phyloP scores from a whole-genome alignment of 2,329 filamentous ascomycete genomes.

The Aulographum hederae region DNA sequence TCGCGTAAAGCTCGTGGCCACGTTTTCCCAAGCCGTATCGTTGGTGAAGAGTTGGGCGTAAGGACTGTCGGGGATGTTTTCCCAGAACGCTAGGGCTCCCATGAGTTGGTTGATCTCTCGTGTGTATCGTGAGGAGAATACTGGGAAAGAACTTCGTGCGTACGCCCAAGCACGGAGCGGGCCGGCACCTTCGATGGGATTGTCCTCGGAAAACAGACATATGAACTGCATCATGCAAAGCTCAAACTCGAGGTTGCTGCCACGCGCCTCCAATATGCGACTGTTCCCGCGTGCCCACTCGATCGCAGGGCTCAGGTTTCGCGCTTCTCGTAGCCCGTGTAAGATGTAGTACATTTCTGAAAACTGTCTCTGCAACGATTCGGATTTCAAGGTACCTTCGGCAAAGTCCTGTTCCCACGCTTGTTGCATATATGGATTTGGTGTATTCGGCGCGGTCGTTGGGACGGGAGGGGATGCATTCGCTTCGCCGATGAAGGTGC shows the following conservation, averaged over 20 bases:
- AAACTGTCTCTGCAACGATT: constrained; percentile 63
- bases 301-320: constrained; percentile 69
- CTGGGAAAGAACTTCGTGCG: constrained; percentile 52
- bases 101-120: constrained; percentile 67
- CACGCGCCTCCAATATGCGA: constrained; percentile 53
- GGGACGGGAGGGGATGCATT: constrained; percentile 24
- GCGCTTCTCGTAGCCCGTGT: constrained; percentile 49
- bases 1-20: constrained; percentile 70
- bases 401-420: constrained; percentile 26
- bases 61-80: constrained; percentile 58
- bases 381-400: constrained; percentile 40
- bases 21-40: constrained; percentile 59
- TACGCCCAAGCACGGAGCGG: constrained; percentile 53
- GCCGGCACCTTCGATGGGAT: constrained; percentile 24
- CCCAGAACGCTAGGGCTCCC: constrained; percentile 60
- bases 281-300: constrained; percentile 65
- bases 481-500: constrained; percentile 65
- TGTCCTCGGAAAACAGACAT: constrained; percentile 50
- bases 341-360: constrained; percentile 82
- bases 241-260: constrained; percentile 90
- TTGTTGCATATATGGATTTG: constrained; percentile 13
- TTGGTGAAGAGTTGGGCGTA: constrained; percentile 67
- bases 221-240: constrained; percentile 79
- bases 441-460: constrained; percentile 12
- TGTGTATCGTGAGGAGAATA: constrained; percentile 58